Percentiles rank a stretch among this genome's conserved stretches.
Conservation (phyloP, 1,284 basidiomycete species). For the Naganishia liquefaciens region DNA sequence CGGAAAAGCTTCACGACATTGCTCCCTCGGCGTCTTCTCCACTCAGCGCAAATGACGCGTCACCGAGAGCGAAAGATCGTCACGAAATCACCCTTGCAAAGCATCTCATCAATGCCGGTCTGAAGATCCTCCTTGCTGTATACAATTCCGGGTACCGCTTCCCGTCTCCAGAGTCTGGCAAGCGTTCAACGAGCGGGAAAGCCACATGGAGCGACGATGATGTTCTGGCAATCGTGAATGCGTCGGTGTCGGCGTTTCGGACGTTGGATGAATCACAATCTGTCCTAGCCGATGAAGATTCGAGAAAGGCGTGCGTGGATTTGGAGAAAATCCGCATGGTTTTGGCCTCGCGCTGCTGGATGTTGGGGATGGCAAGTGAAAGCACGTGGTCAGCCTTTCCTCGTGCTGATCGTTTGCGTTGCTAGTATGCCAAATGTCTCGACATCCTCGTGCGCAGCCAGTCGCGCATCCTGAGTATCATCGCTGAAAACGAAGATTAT, state of each 20-base stretch:
- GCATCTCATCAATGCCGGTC: slow-evolving; percentile 20
- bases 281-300: background rate
- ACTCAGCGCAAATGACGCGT: too few species aligned
- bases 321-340: slow-evolving; percentile 23
- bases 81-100: slow-evolving; percentile 24
- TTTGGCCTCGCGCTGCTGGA: slow-evolving; percentile 20
- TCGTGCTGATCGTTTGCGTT: background rate
- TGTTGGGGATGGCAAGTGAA: slow-evolving; percentile 23
- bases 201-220: slow-evolving; percentile 6
- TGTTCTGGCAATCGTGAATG: slow-evolving; percentile 13
- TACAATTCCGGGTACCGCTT: slow-evolving; percentile 26
- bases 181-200: background rate
- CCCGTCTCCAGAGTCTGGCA: background rate
- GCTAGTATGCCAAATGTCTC: slow-evolving; percentile 24
- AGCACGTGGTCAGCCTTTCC: background rate
- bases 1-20: too few species aligned
- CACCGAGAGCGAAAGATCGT: background rate
- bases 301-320: slow-evolving; percentile 9
- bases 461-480: slow-evolving; percentile 6
- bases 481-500: background rate
- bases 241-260: slow-evolving; percentile 14
- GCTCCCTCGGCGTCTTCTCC: too few species aligned
- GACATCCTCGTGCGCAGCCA: slow-evolving; percentile 10
- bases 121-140: slow-evolving; percentile 15
- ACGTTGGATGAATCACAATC: slow-evolving; percentile 4